Evolutionary conservation across 2,329 filamentous ascomycete genomes (phyloP).

Genomic region (Aspergillus fructus): DNA sequence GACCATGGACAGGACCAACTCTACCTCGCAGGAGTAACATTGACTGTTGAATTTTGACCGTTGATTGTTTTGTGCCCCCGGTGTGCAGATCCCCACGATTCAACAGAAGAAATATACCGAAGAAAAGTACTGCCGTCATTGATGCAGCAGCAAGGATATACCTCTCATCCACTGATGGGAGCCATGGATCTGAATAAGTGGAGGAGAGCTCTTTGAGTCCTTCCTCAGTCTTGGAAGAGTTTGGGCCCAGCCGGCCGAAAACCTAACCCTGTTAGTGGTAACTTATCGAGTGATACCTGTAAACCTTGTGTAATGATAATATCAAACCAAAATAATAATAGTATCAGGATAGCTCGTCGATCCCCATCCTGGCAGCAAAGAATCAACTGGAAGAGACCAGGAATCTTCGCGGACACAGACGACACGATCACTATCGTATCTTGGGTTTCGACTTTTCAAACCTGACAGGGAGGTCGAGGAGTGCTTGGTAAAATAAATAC

Average conservation of each 20-base stretch:
- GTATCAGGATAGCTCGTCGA: background rate
- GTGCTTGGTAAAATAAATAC: background rate
- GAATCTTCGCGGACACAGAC: background rate
- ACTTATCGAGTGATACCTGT: background rate
- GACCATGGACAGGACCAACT: no score
- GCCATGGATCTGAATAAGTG: slow-evolving; percentile 9
- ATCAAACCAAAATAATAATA: slow-evolving; percentile 3
- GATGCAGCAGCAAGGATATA: slow-evolving; percentile 1
- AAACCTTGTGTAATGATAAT: background rate
- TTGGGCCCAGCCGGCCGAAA: slow-evolving; percentile 15
- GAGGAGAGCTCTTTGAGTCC: background rate
- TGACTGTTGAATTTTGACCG: background rate
- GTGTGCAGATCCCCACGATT: background rate
- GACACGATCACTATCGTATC: background rate
- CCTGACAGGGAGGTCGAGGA: background rate
- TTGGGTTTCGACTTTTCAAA: background rate
- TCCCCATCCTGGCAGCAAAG: background rate
- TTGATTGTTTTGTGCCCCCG: background rate
- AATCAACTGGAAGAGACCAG: background rate
- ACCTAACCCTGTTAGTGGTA: slow-evolving; percentile 10
- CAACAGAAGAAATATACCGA: background rate
- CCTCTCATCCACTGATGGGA: background rate
- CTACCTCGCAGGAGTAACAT: background rate
- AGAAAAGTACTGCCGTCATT: background rate
- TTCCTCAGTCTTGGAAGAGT: background rate